These are phyloP conservation scores for Leptographium procerum DNA, from an alignment of 2,329 filamentous ascomycete genomes.

Conservation along the genomic window DNA sequence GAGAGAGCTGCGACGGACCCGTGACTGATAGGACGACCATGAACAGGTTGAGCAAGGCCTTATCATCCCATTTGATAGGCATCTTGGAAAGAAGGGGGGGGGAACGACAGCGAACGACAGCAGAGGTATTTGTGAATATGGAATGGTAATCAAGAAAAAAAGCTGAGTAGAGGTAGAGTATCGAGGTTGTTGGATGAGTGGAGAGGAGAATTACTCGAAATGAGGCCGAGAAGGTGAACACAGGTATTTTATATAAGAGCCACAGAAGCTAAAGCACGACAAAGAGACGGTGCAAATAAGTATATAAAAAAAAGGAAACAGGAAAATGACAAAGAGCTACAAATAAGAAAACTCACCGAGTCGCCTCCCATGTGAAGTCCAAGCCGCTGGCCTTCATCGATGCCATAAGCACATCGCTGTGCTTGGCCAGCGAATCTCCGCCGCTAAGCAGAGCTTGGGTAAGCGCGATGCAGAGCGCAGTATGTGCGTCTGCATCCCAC, in stretches of 20 bases:
- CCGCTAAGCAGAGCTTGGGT: constrained; percentile 8
- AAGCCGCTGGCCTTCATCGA: constrained; percentile 19
- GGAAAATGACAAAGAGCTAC: constrained; percentile 3
- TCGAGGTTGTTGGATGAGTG: no score
- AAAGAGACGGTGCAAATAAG: background rate
- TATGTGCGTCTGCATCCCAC: constrained; percentile 16
- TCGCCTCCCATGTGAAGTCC: constrained; percentile 30
- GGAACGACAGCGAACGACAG: background rate
- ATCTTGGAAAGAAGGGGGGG: constrained; percentile 10
- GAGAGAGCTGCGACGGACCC: constrained; percentile 9
- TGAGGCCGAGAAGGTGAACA: no score
- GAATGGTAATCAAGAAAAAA: background rate
- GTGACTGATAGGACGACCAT: constrained; percentile 15
- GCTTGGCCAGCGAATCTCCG: constrained; percentile 11
- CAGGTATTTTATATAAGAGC: no score
- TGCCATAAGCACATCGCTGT: constrained; percentile 20
- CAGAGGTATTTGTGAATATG: background rate
- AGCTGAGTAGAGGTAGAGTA: no score
- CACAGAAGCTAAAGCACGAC: no score
- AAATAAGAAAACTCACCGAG: constrained; percentile 27
- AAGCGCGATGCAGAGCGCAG: constrained; percentile 12
- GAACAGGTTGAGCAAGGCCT: constrained; percentile 18
- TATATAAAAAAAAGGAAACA: background rate
- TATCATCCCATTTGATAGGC: constrained; percentile 18
- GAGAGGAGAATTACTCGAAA: no score